phyloP scores from a whole-genome alignment of 306 rosid species.

The Inga laurina region DNA sequence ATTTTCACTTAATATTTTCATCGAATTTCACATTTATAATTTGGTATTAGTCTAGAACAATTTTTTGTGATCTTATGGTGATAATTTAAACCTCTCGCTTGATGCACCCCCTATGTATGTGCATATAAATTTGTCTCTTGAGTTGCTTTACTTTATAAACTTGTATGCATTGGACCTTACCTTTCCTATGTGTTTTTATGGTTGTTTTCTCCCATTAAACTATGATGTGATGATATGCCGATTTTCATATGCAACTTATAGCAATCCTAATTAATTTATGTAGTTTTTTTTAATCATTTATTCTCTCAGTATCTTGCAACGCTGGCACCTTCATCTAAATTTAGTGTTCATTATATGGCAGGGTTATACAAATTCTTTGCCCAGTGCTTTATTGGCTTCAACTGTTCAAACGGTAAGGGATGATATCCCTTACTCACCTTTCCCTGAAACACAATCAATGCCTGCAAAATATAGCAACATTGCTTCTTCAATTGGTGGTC shows the following conservation, averaged over 20 bases:
- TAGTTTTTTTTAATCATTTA: background rate
- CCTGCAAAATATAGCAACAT: slow-evolving; percentile 76
- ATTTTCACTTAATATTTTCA: background rate
- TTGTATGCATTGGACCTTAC: slow-evolving; percentile 19
- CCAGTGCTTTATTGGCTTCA: slow-evolving; percentile 80
- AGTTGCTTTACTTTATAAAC: slow-evolving; percentile 6
- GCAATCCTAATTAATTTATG: background rate
- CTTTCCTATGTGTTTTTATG: background rate
- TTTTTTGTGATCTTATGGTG: background rate
- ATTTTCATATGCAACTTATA: background rate
- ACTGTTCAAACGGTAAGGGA: slow-evolving; percentile 82
- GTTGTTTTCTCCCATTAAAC: background rate
- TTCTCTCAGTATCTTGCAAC: slow-evolving; percentile 7
- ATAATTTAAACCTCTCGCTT: background rate
- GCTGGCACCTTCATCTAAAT: slow-evolving; percentile 20
- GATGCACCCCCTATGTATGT: background rate
- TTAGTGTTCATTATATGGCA: slow-evolving; percentile 42
- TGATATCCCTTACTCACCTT: slow-evolving; percentile 87
- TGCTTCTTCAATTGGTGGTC: slow-evolving; percentile 80
- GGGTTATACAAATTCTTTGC: slow-evolving; percentile 85
- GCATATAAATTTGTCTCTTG: background rate
- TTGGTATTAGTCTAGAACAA: background rate
- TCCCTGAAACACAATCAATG: slow-evolving; percentile 79
- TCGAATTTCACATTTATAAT: background rate
- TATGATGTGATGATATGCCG: slow-evolving; percentile 4